Base-by-base conservation (phyloP, 257 asterid species). In the Jacaranda mimosifolia region DNA sequence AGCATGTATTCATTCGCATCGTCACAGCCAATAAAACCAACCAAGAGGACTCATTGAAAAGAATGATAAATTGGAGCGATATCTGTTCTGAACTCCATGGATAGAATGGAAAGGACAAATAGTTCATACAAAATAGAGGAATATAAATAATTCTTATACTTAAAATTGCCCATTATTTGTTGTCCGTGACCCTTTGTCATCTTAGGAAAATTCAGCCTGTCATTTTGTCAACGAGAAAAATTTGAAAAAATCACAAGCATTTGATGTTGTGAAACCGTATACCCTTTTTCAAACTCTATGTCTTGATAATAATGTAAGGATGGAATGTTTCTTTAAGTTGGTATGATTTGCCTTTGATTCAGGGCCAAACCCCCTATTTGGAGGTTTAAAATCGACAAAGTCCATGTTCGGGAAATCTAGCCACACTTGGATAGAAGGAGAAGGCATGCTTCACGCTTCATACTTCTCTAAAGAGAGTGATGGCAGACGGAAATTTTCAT, bases 371-470 rank as follows among this genome's bases (percentile, higher is more conserved):
- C 91, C 91, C 38, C 55, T 80, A 36, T 84, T 80, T 26, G 91
- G 91, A 74, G 84, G 89, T 36, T 48, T 82, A 43, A 84, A 87
- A 76, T 82, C 91, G 35, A 77, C 87, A 0, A 73, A 38, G 1
- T 87, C 91, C 10, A 19, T 84, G 13, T 81, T 82, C 36, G 89
- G 91, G 65, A 80, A 68, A 39, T 77, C 91, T 6, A 84, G 89
- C 80, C 81, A 85, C 73, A 51, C 72, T 17, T 84, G 91, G 91
- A 70, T 87, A 14, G 89, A 87, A 73, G 91, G 91, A 58, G 91
- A 87, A 70, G 89, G 91, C 19, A 87, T 87, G 91, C 89, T 87
- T 63, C 91, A 87, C 36, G 89, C 89, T 40, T 40, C 84, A 17
- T 83, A 87, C 73, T 80, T 87, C 76, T 36, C 32, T 35, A 77